Percentiles rank a stretch among this genome's conserved stretches.
phyloP scores from a whole-genome alignment of 2,329 filamentous ascomycete genomes.

The Corinectria fuckeliana region DNA sequence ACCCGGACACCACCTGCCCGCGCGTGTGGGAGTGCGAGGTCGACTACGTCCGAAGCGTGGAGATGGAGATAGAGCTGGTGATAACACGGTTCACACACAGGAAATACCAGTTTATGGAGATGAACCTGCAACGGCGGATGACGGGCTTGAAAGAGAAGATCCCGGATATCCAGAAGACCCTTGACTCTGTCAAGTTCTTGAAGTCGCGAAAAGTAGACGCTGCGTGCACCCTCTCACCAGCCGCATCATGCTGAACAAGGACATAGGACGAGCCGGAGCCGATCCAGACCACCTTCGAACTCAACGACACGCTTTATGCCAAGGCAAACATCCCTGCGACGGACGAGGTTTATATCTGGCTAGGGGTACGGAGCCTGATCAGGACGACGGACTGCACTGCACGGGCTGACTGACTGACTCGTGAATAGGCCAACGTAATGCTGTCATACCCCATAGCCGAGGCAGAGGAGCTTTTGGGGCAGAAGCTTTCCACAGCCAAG shows the following conservation, averaged over 20 bases:
- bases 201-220: conserved; percentile 71
- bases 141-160: conserved; percentile 90
- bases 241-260: conserved; percentile 26
- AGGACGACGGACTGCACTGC: background rate
- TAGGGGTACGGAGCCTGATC: conserved; percentile 68
- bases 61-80: conserved; percentile 13
- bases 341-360: conserved; percentile 94
- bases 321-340: conserved; percentile 83
- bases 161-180: conserved; percentile 93
- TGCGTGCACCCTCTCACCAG: background rate
- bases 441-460: conserved; percentile 90
- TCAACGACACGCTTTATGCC: conserved; percentile 94
- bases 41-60: conserved; percentile 8
- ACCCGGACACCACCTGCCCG: conserved; percentile 1
- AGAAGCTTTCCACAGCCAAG: conserved; percentile 81
- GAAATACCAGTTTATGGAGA: conserved; percentile 99
- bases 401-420: no score
- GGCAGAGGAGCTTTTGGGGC: conserved; percentile 77
- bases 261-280: conserved; percentile 64
- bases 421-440: conserved; percentile 90
- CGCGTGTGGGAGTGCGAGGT: conserved; percentile 10
- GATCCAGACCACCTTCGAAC: conserved; percentile 91
- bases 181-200: conserved; percentile 89
- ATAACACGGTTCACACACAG: conserved; percentile 54
- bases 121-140: conserved; percentile 85